Percentiles rank a stretch among this genome's conserved stretches.
phyloP scores from a whole-genome alignment of 768 basidiomycete genomes.

The Russula dissimulans region DNA sequence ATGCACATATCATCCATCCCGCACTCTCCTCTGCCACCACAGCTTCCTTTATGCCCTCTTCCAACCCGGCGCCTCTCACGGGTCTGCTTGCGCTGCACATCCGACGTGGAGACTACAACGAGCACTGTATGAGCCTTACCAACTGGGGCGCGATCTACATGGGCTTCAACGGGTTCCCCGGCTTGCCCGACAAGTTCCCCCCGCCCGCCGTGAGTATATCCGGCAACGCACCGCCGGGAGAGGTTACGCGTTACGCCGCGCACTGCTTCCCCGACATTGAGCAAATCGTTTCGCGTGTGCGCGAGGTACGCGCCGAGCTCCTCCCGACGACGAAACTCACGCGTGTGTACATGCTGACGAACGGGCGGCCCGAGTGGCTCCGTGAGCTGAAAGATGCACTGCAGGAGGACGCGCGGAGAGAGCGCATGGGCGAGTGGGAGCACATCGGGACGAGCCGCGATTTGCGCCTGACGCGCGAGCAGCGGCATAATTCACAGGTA shows the following conservation, averaged over 20 bases:
- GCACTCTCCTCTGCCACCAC: background rate
- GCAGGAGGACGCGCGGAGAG: slow-evolving; percentile 1
- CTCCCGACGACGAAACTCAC: slow-evolving; percentile 24
- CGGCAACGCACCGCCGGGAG: background rate
- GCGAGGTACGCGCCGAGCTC: slow-evolving; percentile 24
- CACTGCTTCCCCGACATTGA: slow-evolving; percentile 36
- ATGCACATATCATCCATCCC: slow-evolving; percentile 22
- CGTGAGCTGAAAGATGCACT: slow-evolving; percentile 30
- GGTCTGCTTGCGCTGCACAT: slow-evolving; percentile 41
- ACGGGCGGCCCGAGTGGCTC: slow-evolving; percentile 35
- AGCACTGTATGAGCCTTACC: slow-evolving; percentile 35
- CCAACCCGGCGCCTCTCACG: slow-evolving; percentile 23
- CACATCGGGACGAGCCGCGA: slow-evolving; percentile 34
- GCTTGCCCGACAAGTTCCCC: slow-evolving; percentile 31
- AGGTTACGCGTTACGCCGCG: slow-evolving; percentile 25
- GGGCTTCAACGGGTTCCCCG: slow-evolving; percentile 37
- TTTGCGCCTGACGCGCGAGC: slow-evolving; percentile 32
- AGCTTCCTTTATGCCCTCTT: background rate
- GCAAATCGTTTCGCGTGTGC: slow-evolving; percentile 34
- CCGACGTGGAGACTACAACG: slow-evolving; percentile 39
- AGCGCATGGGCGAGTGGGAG: slow-evolving; percentile 28
- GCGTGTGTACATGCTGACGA: slow-evolving; percentile 40
- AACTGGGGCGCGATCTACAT: slow-evolving; percentile 29
- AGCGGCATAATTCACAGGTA: slow-evolving; percentile 35
- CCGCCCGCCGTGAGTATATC: background rate